Conservation (phyloP, 164 flowering plant species). For the Umbellularia californica region DNA sequence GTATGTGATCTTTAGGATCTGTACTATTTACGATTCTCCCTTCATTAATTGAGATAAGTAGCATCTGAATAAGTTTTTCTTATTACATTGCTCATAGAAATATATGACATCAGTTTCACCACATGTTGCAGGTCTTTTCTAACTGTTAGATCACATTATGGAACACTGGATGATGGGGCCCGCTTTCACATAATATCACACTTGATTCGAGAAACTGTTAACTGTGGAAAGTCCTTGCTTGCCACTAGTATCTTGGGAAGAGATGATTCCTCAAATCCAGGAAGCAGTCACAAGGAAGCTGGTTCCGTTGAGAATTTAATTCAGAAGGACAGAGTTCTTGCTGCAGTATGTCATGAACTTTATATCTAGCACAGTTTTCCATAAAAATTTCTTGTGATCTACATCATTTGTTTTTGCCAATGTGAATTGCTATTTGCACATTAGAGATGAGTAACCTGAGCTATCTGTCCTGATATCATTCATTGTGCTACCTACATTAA, state of each 20-base stretch:
- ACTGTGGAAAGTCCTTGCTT: slow-evolving; percentile 76
- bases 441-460: neutral
- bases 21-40: neutral
- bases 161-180: slow-evolving; percentile 82
- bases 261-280: slow-evolving; percentile 63
- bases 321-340: slow-evolving; percentile 78
- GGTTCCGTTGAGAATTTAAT: slow-evolving; percentile 63
- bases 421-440: neutral
- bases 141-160: slow-evolving; percentile 66
- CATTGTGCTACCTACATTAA: neutral
- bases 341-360: slow-evolving; percentile 54
- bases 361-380: neutral
- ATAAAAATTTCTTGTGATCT: neutral
- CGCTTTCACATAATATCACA: slow-evolving; percentile 89
- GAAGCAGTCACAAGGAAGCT: slow-evolving; percentile 46
- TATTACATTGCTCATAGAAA: neutral
- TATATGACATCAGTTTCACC: slow-evolving; percentile 8
- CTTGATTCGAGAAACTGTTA: slow-evolving; percentile 83
- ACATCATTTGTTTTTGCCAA: neutral
- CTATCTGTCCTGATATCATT: neutral
- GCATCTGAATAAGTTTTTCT: neutral
- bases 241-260: slow-evolving; percentile 56
- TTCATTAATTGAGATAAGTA: neutral
- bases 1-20: neutral
- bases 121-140: slow-evolving; percentile 61